Evolutionary conservation across 495 filamentous ascomycete genomes (phyloP), one percentile per base, ranked within the genome.

Genomic region (Lasiosphaeris hirsuta): DNA sequence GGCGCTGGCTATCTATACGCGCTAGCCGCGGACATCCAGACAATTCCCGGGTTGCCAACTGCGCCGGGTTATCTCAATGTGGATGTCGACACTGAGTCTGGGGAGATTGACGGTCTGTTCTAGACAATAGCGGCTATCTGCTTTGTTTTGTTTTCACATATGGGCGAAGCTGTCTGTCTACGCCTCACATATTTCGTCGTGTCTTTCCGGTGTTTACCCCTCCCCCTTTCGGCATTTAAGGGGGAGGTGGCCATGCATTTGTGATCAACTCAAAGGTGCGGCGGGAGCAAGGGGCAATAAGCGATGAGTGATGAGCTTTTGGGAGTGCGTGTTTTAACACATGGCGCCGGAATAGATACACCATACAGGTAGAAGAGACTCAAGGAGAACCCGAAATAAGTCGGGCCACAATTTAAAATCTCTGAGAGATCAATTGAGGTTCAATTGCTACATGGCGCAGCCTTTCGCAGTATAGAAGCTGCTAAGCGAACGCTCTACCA

Each of bases 21-120:
- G 10, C 78, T 97, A 62, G 94, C 94, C 45, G 94, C 94, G 10
- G 93, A 97, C 68, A 97, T 98, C 61, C 94, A 97, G 76, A 98
- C 94, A 2, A 98, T 98, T 65, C 94, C 94, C 17, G 94, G 94
- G 36, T 72, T 98, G 63, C 94, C 94, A 19, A 98, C 94, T 15
- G 92, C 92, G 14, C 94, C 94, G 13, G 94, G 94, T 10, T 98
- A 97, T 69, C 73, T 98, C 46, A 97, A 98, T 63, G 93, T 96
- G 13, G 94, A 98, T 63, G 88, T 98, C 49, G 90, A 98, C 65
- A 72, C 84, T 6, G 90, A 94, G 74, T 97, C 93, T 35, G 94
- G 92, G 41, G 93, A 97, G 75, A 96, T 98, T 56, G 88, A 96
- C 62, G 94, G 94, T 7, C 78, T 98, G 48, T 98, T 98, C 72